Conservation (phyloP, 2,329 filamentous ascomycete genomes). For the Colletotrichum filicis region DNA sequence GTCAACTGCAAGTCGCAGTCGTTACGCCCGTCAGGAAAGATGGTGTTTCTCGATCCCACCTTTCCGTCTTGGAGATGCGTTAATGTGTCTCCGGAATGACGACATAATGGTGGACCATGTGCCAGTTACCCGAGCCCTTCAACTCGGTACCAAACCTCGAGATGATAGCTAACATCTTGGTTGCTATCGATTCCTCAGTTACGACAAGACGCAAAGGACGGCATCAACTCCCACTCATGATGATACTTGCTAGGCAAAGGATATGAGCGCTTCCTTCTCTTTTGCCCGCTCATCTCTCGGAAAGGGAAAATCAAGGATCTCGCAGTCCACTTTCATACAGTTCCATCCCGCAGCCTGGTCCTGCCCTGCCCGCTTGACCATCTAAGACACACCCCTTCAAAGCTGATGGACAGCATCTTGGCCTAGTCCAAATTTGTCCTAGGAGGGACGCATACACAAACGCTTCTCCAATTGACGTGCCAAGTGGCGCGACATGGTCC, state of each 20-base stretch:
- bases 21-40: not conserved
- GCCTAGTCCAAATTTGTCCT: not conserved
- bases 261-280: not conserved
- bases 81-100: slow-evolving; percentile 30
- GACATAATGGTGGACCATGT: slow-evolving; percentile 22
- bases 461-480: not conserved
- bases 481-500: slow-evolving; percentile 11
- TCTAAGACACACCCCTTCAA: not conserved
- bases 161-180: not conserved
- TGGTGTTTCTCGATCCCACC: not conserved
- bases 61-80: not conserved
- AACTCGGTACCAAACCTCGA: not conserved
- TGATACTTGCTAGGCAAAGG: not conserved
- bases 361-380: not conserved
- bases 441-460: not conserved
- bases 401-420: not conserved
- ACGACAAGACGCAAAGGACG: not conserved
- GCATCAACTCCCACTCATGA: not conserved
- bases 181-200: not conserved
- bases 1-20: not conserved
- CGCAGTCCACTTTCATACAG: not conserved
- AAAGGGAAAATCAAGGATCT: not conserved
- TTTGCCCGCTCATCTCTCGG: not conserved
- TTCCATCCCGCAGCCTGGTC: not conserved
- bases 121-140: not conserved